phyloP scores from a whole-genome alignment of 108 stramenopile genomes.

The Aurantiochytrium sp. region DNA sequence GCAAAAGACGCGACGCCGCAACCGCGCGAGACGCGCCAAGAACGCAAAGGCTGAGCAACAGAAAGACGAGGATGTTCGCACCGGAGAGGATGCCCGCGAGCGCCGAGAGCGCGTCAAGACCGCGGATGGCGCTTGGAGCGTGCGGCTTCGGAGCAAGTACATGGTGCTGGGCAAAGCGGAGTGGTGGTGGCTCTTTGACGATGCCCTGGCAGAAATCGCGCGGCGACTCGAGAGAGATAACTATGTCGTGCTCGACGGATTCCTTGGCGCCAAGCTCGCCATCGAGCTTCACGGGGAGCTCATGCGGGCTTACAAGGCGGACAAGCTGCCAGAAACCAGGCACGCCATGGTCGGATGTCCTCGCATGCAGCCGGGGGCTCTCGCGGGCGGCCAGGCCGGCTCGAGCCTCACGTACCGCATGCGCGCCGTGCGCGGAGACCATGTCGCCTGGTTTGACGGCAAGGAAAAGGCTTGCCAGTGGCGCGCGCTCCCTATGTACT shows the following conservation, averaged over 20 bases:
- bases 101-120: too few relatives aligned
- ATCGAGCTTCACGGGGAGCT: neutral
- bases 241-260: neutral
- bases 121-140: neutral
- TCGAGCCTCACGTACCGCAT: neutral
- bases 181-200: slow-evolving; percentile 28
- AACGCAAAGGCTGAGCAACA: too few relatives aligned
- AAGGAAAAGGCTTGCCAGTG: neutral
- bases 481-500: neutral
- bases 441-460: neutral
- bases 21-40: too few relatives aligned
- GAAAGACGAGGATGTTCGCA: too few relatives aligned
- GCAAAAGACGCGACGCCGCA: too few relatives aligned
- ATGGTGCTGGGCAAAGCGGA: slow-evolving; percentile 3
- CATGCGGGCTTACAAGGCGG: neutral
- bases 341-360: neutral
- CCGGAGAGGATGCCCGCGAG: too few relatives aligned
- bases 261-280: neutral
- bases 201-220: neutral
- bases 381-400: slow-evolving; percentile 18
- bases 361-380: neutral
- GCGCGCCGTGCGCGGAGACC: neutral
- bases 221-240: neutral
- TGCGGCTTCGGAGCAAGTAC: neutral
- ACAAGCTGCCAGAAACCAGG: neutral